Percentiles rank a stretch among this genome's conserved stretches.
phyloP scores from a whole-genome alignment of 495 filamentous ascomycete species.

The Penicillium subrubescens region DNA sequence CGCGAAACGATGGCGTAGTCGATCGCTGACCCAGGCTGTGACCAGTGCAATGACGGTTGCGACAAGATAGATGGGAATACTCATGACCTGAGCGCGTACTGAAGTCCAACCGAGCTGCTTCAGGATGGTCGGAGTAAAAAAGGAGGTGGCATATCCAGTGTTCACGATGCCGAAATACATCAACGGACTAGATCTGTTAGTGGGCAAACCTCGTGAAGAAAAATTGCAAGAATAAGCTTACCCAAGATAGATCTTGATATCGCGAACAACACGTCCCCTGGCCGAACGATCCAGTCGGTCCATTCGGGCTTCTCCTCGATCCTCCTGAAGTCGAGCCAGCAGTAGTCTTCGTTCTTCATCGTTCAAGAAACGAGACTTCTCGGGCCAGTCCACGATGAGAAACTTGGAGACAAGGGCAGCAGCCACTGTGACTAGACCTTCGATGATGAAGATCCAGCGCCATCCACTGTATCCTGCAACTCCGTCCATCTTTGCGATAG shows the following conservation, averaged over 20 bases:
- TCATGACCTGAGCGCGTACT: slow-evolving; percentile 53
- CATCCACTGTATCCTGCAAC: slow-evolving; percentile 48
- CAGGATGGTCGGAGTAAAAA: slow-evolving; percentile 60
- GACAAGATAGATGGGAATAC: slow-evolving; percentile 58
- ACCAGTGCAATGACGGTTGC: slow-evolving; percentile 48
- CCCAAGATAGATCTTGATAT: slow-evolving; percentile 61
- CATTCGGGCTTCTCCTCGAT: slow-evolving; percentile 49
- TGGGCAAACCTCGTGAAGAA: neutral
- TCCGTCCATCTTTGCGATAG: slow-evolving; percentile 58
- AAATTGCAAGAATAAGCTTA: slow-evolving; percentile 7
- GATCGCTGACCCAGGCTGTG: slow-evolving; percentile 50
- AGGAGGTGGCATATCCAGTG: slow-evolving; percentile 52
- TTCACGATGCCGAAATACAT: slow-evolving; percentile 55
- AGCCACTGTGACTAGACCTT: slow-evolving; percentile 55
- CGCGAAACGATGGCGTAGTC: slow-evolving; percentile 49
- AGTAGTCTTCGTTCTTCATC: slow-evolving; percentile 48
- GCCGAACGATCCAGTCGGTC: slow-evolving; percentile 49
- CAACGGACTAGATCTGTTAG: slow-evolving; percentile 33
- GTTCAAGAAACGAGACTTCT: slow-evolving; percentile 50
- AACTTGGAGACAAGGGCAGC: slow-evolving; percentile 51
- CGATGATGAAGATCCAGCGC: slow-evolving; percentile 73
- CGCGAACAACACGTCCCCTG: slow-evolving; percentile 47
- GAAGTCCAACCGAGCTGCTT: slow-evolving; percentile 57
- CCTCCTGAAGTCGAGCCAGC: slow-evolving; percentile 42
- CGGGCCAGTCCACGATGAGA: slow-evolving; percentile 60